A percentile compares a stretch with the other conserved stretches of the same genome.
phyloP scores from a whole-genome alignment of 2,329 filamentous ascomycete species.

The Talaromyces sp. region DNA sequence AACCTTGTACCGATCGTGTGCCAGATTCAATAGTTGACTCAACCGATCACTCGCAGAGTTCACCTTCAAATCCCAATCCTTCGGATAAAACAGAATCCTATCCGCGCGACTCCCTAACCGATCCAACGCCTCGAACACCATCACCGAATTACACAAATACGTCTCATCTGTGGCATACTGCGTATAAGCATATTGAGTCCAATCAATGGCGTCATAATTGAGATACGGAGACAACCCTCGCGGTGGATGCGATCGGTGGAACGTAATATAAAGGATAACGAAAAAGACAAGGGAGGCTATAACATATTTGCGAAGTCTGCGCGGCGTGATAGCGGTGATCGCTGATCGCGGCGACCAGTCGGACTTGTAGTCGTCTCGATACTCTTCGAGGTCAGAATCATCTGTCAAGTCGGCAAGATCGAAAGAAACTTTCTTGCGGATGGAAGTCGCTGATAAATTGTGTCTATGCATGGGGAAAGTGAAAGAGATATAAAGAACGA shows the following conservation, averaged over 20 bases:
- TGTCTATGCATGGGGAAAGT: constrained; percentile 17
- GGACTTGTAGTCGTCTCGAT: constrained; percentile 16
- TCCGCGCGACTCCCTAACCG: constrained; percentile 39
- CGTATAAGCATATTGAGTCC: constrained; percentile 43
- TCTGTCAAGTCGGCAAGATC: constrained; percentile 18
- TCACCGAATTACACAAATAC: constrained; percentile 43
- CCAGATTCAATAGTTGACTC: constrained; percentile 49
- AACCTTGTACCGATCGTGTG: constrained; percentile 49
- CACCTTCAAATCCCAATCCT: constrained; percentile 37
- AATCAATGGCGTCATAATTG: constrained; percentile 30
- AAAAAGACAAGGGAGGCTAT: constrained; percentile 16
- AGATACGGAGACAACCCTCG: constrained; percentile 16
- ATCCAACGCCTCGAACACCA: constrained; percentile 43
- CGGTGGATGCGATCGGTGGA: constrained; percentile 15
- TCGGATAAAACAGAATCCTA: constrained; percentile 41
- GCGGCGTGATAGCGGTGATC: constrained; percentile 7
- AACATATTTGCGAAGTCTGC: constrained; percentile 17
- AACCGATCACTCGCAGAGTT: constrained; percentile 30
- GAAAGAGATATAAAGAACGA: not conserved
- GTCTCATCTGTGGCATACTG: constrained; percentile 42
- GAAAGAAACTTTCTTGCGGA: constrained; percentile 19
- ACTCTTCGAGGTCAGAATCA: constrained; percentile 18
- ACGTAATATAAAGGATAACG: constrained; percentile 13
- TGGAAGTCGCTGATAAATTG: constrained; percentile 13
- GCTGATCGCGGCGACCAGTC: constrained; percentile 14